These are phyloP conservation scores for Sordariomycetes sp. DNA, from an alignment of 2,329 filamentous ascomycete species.

Conservation along the genomic window DNA sequence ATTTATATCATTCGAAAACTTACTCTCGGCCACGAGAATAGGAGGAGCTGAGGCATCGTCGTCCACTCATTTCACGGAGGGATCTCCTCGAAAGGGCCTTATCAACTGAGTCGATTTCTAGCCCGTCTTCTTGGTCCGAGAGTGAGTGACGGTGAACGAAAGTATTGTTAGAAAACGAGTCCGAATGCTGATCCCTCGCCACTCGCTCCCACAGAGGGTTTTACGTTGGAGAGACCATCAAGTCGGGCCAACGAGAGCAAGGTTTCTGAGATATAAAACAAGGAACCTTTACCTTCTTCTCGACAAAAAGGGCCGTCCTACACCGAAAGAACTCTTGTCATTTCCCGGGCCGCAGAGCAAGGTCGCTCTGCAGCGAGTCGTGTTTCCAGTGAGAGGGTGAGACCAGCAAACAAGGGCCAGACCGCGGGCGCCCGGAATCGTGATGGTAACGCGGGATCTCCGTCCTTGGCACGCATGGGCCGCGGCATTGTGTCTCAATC, in stretches of 20 bases:
- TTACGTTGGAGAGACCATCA: not conserved
- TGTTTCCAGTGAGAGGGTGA: not conserved
- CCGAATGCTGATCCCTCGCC: not conserved
- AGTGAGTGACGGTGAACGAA: not conserved
- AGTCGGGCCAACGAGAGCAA: not conserved
- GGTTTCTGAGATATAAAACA: not conserved
- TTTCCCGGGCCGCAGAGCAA: not conserved
- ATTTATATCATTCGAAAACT: no score
- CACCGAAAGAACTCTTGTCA: not conserved
- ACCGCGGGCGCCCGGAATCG: not conserved
- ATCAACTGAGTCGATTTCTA: not conserved
- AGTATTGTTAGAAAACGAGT: not conserved
- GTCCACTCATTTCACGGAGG: not conserved
- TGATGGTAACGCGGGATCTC: slow-evolving; percentile 1
- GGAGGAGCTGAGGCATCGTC: not conserved
- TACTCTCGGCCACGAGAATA: no score
- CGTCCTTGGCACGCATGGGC: slow-evolving; percentile 3
- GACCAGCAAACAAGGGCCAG: no score
- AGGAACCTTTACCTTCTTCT: not conserved
- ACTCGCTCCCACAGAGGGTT: not conserved
- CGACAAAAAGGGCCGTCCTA: not conserved
- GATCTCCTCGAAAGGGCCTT: not conserved
- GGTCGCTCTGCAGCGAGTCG: not conserved
- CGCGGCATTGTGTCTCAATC: slow-evolving; percentile 1
- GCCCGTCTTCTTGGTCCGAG: slow-evolving; percentile 1